These are phyloP conservation scores for Sclerospora graminicola DNA, from an alignment of 352 stramenopile species.

Conservation along the genomic window DNA sequence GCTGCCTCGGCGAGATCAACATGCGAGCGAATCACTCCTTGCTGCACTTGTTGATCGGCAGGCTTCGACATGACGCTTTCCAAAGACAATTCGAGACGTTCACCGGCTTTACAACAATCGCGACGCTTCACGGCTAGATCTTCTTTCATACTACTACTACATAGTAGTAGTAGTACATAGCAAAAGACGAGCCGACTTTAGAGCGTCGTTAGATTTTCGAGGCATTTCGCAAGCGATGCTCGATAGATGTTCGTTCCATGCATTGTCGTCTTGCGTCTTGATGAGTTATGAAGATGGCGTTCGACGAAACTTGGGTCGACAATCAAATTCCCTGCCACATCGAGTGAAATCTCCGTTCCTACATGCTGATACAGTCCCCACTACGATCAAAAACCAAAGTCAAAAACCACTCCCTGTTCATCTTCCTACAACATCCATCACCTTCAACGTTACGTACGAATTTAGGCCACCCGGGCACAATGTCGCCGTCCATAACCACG, in stretches of 20 bases:
- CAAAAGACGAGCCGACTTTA: constrained; percentile 1
- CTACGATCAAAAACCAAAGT: constrained; percentile 9
- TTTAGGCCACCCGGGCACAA: constrained; percentile 60
- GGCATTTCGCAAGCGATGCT: constrained; percentile 45
- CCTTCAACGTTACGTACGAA: constrained; percentile 36
- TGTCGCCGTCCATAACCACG: constrained; percentile 74
- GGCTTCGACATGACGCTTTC: constrained; percentile 16
- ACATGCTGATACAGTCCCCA: constrained; percentile 73
- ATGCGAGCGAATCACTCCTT: constrained; percentile 49
- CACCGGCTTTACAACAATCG: too few species aligned
- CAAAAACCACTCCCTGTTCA: neutral
- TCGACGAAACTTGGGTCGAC: constrained; percentile 78
- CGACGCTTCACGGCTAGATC: too few species aligned
- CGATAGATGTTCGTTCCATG: constrained; percentile 61
- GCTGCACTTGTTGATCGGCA: constrained; percentile 23
- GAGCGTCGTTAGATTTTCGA: constrained; percentile 35
- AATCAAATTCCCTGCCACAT: constrained; percentile 66
- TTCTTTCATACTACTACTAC: too few species aligned
- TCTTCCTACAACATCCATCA: constrained; percentile 1
- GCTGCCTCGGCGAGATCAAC: constrained; percentile 51
- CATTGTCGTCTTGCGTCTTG: constrained; percentile 52
- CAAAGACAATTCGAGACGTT: too few species aligned
- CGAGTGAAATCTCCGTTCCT: constrained; percentile 57
- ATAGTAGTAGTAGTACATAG: too few species aligned
- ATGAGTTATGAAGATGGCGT: constrained; percentile 55